These are phyloP conservation scores for Pseudocercospora vitis DNA, from an alignment of 2,329 filamentous ascomycete genomes.

Conservation along the genomic window DNA sequence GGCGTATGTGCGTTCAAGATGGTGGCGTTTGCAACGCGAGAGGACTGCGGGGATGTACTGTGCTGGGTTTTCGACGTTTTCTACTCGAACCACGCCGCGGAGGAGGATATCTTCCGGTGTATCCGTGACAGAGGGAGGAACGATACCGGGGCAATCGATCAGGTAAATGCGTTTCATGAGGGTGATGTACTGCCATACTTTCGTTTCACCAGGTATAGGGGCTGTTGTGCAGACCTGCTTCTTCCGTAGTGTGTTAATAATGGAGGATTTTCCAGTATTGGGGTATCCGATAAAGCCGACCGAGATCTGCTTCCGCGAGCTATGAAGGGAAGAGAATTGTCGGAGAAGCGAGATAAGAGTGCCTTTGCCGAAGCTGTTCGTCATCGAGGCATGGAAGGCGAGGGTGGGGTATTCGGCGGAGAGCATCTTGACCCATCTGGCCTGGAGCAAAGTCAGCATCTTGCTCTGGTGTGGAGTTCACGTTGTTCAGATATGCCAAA, in stretches of 20 bases:
- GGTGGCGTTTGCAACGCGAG: conserved; percentile 74
- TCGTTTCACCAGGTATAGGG: conserved; percentile 93
- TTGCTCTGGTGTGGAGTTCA: neutral
- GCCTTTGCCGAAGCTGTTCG: conserved; percentile 94
- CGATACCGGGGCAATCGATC: conserved; percentile 95
- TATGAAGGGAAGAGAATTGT: conserved; percentile 88
- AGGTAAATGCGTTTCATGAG: conserved; percentile 92
- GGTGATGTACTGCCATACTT: conserved; percentile 97
- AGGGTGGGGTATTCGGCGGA: conserved; percentile 92
- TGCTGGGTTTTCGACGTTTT: conserved; percentile 94
- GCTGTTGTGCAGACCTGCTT: conserved; percentile 94
- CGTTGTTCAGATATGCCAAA: conserved; percentile 11
- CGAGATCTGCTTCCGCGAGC: conserved; percentile 88
- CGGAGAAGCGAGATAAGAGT: conserved; percentile 87
- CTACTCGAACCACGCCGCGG: conserved; percentile 86
- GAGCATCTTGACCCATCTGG: conserved; percentile 84
- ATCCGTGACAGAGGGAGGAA: conserved; percentile 82
- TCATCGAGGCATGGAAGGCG: conserved; percentile 91
- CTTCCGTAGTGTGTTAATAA: conserved; percentile 93
- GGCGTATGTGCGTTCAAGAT: conserved; percentile 91
- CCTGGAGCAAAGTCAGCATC: conserved; percentile 56
- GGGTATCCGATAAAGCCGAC: conserved; percentile 88
- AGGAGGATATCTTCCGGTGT: conserved; percentile 85
- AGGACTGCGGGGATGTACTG: conserved; percentile 90
- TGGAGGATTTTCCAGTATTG: conserved; percentile 92